Base-by-base conservation (phyloP, 352 stramenopile genomes). In the Aphanomyces astaci region DNA sequence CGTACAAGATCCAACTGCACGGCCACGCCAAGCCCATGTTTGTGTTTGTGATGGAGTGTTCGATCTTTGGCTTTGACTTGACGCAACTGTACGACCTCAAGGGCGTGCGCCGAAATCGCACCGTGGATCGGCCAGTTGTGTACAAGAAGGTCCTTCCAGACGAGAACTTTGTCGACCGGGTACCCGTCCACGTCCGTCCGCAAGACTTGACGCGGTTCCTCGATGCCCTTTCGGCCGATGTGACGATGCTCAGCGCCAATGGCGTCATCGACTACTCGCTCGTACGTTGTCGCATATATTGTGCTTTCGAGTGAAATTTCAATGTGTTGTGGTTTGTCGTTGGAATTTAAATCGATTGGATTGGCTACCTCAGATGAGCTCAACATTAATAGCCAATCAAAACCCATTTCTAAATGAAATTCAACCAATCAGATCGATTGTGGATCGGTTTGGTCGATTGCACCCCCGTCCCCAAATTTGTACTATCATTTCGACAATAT, bases 11-110 rank as follows among this genome's bases (percentile, higher is more conserved):
- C 52, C 22, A 51, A 22, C 49, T 52, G n/a, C 62, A 59, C n/a
- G 62, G 43, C 31, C 76, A 88, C 60, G 87, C 88, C 71, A 86
- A 91, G 52, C 84, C 82, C 11, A 88, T 85, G 54, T 92, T 92
- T 63, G 76, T 95, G 2, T 81, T 95, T 3, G 85, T 90, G 54
- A 95, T 95, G 86, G 86, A 95, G 67, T 91, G 91, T 56, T 82
- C 92, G 57, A 81, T 80, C 54, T 95, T 90, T 57, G 86, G 86
- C 9, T 92, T 89, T 54, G 73, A 77, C 3, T 76, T 77, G 0
- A 84, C 82, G 3, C 86, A 95, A 75, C 88, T 90, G 75, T 95
- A 93, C 71, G 86, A 95, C 62, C 76, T 95, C 52, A 95, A 95
- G 68, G 86, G 86, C 22, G 91, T 95, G 56, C 72, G 87, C 2